Conservation (phyloP, 768 basidiomycete species). For the Mycena rebaudengoi region DNA sequence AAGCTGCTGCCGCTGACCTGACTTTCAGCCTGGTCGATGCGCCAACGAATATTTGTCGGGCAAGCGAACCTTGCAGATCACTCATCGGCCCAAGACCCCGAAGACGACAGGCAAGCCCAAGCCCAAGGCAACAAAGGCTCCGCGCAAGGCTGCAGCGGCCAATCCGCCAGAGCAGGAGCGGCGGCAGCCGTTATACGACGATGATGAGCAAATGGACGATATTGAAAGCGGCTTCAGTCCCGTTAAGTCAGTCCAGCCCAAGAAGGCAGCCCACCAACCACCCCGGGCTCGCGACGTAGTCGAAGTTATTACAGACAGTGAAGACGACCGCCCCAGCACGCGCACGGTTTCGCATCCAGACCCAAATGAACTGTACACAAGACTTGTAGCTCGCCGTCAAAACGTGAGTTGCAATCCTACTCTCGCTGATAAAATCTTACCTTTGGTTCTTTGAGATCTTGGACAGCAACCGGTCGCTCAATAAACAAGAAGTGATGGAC, state of each 20-base stretch:
- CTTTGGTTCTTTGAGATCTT: no score
- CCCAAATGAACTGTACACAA: constrained; percentile 8
- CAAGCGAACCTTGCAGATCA: constrained; percentile 34
- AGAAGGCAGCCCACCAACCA: constrained; percentile 26
- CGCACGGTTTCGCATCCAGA: not conserved
- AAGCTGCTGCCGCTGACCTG: not conserved
- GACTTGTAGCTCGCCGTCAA: constrained; percentile 9
- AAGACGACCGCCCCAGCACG: not conserved
- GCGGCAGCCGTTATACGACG: constrained; percentile 35
- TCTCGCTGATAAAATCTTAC: no score
- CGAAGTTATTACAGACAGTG: constrained; percentile 24
- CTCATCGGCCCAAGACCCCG: constrained; percentile 39
- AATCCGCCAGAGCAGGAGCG: constrained; percentile 31
- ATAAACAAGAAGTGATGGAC: constrained; percentile 43
- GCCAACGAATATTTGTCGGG: constrained; percentile 40
- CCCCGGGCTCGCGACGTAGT: constrained; percentile 22
- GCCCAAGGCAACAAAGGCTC: constrained; percentile 34
- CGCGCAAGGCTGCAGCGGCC: constrained; percentile 28
- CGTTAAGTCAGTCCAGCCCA: no score
- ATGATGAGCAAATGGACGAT: constrained; percentile 30
- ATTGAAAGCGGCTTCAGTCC: constrained; percentile 22
- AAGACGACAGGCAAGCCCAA: constrained; percentile 23
- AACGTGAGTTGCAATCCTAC: no score
- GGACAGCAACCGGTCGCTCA: constrained; percentile 29
- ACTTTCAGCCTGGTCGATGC: constrained; percentile 42